Percentiles rank a stretch among this genome's conserved stretches.
Evolutionary conservation across 345 rosid species (phyloP).

Genomic region (Cardiospermum halicacabum): DNA sequence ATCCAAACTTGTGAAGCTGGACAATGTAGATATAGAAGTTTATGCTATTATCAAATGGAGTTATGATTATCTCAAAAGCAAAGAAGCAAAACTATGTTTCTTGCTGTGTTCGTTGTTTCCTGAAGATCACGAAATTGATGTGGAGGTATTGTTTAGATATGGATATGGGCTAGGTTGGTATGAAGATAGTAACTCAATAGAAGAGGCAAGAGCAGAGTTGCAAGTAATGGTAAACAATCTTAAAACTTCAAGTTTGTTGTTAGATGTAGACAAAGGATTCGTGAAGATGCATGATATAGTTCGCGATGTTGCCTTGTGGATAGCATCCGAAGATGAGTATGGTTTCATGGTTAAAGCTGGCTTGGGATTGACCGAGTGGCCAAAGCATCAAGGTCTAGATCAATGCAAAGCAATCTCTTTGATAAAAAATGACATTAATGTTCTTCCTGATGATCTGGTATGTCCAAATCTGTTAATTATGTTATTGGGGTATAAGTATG

Average conservation of each 20-base stretch:
- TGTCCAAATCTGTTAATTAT: slow-evolving; percentile 11
- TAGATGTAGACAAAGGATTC: neutral
- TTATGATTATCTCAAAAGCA: neutral
- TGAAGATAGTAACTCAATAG: neutral
- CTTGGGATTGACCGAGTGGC: slow-evolving; percentile 1
- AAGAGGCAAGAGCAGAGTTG: neutral
- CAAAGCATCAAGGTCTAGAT: neutral
- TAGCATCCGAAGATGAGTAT: neutral
- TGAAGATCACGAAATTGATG: slow-evolving; percentile 1
- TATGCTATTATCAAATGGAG: neutral
- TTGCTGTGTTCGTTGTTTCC: slow-evolving; percentile 15
- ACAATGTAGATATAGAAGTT: neutral
- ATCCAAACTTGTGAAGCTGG: neutral
- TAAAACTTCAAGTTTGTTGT: slow-evolving; percentile 2
- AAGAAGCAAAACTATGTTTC: neutral
- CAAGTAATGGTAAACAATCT: neutral
- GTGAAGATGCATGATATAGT: slow-evolving; percentile 9
- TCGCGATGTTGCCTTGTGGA: neutral
- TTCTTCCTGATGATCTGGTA: neutral
- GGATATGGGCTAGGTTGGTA: neutral
- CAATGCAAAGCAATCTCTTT: neutral
- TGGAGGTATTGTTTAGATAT: neutral
- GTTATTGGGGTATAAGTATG: neutral
- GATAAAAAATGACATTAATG: neutral
- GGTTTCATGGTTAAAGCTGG: neutral